phyloP scores from a whole-genome alignment of 345 rosid genomes.

The Lepidium sativum region DNA sequence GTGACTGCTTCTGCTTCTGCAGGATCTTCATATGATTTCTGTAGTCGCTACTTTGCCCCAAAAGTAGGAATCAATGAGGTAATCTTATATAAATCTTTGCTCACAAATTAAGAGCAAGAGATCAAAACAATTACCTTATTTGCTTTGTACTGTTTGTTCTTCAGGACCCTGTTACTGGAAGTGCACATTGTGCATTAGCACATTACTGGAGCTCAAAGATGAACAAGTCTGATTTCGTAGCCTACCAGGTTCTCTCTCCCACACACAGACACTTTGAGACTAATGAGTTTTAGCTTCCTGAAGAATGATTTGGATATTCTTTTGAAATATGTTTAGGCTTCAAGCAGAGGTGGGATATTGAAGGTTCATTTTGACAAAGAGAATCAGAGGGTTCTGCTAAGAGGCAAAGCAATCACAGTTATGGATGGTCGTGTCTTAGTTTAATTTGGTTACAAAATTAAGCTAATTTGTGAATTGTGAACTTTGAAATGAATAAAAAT shows the following conservation, averaged over 20 bases:
- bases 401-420: no score
- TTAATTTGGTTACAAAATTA: no score
- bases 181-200: slow-evolving; percentile 77
- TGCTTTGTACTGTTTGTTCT: neutral
- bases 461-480: no score
- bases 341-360: no score
- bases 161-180: slow-evolving; percentile 77
- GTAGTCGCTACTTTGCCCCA: slow-evolving; percentile 35
- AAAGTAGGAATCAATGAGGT: slow-evolving; percentile 20
- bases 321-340: no score
- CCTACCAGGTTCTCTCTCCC: slow-evolving; percentile 31
- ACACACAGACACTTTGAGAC: no score
- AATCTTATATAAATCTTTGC: neutral
- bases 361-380: no score
- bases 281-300: slow-evolving; percentile 12
- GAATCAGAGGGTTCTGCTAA: no score
- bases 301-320: neutral
- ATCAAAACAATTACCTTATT: neutral
- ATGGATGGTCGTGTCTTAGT: no score
- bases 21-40: slow-evolving; percentile 27
- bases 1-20: slow-evolving; percentile 49
- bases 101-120: neutral
- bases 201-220: slow-evolving; percentile 59
- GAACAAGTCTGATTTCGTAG: slow-evolving; percentile 48
- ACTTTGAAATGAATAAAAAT: no score